Evolutionary conservation across 306 rosid genomes (phyloP).

Genomic region (Rosa persica): DNA sequence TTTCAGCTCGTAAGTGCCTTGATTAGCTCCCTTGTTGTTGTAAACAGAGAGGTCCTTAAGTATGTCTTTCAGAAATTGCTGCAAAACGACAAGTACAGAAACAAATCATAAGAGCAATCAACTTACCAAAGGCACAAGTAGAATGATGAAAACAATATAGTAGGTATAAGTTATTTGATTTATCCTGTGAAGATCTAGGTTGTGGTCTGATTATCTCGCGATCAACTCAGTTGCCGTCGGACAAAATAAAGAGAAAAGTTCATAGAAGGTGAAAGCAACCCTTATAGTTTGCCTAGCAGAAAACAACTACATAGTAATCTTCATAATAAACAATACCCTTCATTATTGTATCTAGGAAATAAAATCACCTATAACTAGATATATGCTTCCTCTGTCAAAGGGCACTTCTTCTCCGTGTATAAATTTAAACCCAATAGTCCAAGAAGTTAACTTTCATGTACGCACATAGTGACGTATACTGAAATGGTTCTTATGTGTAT

Average conservation of each 20-base stretch:
- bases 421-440: background rate
- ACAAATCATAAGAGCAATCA: conserved; percentile 12
- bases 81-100: conserved; percentile 34
- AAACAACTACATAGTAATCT: background rate
- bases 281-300: background rate
- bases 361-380: background rate
- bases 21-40: conserved; percentile 87
- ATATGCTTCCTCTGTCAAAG: background rate
- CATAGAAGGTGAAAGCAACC: background rate
- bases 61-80: conserved; percentile 92
- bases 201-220: background rate
- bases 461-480: background rate
- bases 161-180: background rate
- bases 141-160: background rate
- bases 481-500: background rate
- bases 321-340: background rate
- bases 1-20: conserved; percentile 90
- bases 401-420: background rate
- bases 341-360: background rate
- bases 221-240: background rate
- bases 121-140: background rate
- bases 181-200: too few species aligned
- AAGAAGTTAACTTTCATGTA: background rate
- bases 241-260: background rate
- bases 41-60: conserved; percentile 82